Evolutionary conservation across 2,329 filamentous ascomycete species (phyloP).

Genomic region (Fusarium pseudoanthophilum): DNA sequence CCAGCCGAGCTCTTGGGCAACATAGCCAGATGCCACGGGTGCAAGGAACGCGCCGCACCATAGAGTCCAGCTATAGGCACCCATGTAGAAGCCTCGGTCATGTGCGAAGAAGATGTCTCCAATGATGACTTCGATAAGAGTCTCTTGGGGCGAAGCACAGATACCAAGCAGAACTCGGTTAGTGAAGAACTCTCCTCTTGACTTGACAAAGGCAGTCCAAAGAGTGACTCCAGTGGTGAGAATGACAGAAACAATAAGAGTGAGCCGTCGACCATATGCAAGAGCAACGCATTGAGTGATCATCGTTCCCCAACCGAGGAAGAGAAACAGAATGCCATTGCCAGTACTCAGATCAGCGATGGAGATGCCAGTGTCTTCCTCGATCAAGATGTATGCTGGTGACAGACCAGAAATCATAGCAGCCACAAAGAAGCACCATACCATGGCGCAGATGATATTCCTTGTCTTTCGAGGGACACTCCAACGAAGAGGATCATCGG

Average conservation of each 20-base stretch:
- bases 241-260: constrained; percentile 28
- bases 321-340: not conserved
- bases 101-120: constrained; percentile 25
- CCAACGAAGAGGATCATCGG: constrained; percentile 41
- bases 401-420: constrained; percentile 41
- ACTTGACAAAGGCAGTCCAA: constrained; percentile 37
- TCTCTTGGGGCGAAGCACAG: constrained; percentile 39
- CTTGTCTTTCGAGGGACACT: constrained; percentile 29
- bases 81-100: constrained; percentile 43
- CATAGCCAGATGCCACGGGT: constrained; percentile 39
- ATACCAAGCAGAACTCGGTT: constrained; percentile 40
- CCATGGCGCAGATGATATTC: constrained; percentile 40
- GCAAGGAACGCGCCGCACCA: constrained; percentile 42
- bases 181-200: constrained; percentile 38
- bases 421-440: constrained; percentile 42
- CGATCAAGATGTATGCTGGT: constrained; percentile 40
- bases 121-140: constrained; percentile 12
- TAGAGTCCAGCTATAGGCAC: constrained; percentile 39
- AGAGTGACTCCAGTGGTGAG: constrained; percentile 29
- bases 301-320: not conserved
- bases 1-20: constrained; percentile 33
- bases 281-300: not conserved
- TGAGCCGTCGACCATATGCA: not conserved
- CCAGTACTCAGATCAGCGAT: constrained; percentile 36
- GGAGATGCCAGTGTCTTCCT: constrained; percentile 41